phyloP scores from a whole-genome alignment of 768 basidiomycete species.

The Pulveroboletus sp. region DNA sequence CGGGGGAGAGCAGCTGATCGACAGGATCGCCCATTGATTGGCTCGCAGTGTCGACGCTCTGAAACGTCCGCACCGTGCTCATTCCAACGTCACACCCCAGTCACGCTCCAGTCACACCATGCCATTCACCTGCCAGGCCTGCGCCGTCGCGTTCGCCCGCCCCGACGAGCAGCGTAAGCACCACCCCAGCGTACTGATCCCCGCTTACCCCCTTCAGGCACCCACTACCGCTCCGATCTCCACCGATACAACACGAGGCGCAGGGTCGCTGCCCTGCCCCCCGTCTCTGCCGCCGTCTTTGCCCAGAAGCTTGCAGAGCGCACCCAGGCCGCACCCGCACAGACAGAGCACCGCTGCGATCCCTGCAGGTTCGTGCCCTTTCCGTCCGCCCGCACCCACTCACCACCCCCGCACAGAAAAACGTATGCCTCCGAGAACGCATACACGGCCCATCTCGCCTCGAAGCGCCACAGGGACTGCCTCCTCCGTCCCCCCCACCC shows the following conservation, averaged over 20 bases:
- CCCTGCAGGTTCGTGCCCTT: slow-evolving; percentile 72
- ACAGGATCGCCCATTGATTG: slow-evolving; percentile 55
- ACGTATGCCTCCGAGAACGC: slow-evolving; percentile 86
- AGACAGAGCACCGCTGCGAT: slow-evolving; percentile 61
- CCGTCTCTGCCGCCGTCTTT: slow-evolving; percentile 73
- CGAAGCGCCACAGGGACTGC: slow-evolving; percentile 85
- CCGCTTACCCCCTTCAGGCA: slow-evolving; percentile 44
- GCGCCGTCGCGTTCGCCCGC: slow-evolving; percentile 79
- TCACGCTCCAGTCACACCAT: not conserved
- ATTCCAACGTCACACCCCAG: not conserved
- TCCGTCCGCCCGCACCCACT: not conserved
- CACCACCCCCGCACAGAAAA: slow-evolving; percentile 56
- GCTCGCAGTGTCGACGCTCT: slow-evolving; percentile 34
- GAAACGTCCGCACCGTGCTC: slow-evolving; percentile 19
- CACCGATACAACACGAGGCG: slow-evolving; percentile 99
- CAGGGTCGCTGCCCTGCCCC: slow-evolving; percentile 84
- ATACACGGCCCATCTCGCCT: slow-evolving; percentile 80
- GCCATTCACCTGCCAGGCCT: slow-evolving; percentile 78
- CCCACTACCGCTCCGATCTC: slow-evolving; percentile 89
- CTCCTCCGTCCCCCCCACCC: slow-evolving; percentile 35
- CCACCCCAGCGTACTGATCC: not conserved
- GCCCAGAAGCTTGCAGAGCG: slow-evolving; percentile 86
- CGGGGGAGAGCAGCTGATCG: slow-evolving; percentile 59
- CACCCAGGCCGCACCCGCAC: slow-evolving; percentile 59
- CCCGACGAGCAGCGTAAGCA: slow-evolving; percentile 79